phyloP scores from a whole-genome alignment of 2,329 filamentous ascomycete species.

The Neofusicoccum ribis region DNA sequence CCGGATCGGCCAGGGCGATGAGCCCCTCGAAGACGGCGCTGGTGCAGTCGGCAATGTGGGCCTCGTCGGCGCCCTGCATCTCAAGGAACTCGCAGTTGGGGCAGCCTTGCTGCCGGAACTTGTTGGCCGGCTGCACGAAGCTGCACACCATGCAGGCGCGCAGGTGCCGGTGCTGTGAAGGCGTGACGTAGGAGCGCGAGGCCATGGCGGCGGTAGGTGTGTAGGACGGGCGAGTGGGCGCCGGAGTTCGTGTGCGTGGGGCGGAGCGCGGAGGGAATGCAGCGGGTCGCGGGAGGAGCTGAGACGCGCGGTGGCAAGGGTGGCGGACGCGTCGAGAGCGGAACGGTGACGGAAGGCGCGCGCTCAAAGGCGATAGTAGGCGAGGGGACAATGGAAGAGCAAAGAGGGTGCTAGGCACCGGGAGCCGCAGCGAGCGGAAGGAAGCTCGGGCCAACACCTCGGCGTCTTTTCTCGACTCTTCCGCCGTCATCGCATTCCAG shows the following conservation, averaged over 20 bases:
- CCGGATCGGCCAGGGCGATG: conserved; percentile 81
- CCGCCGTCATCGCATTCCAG: conserved; percentile 18
- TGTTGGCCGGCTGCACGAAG: conserved; percentile 79
- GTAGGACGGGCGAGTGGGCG: background rate
- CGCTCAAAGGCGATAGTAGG: background rate
- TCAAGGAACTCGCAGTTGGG: conserved; percentile 97
- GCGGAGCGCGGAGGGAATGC: background rate
- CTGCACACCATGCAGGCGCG: conserved; percentile 99
- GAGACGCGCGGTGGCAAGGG: background rate
- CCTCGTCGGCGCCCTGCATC: conserved; percentile 74
- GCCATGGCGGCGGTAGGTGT: background rate
- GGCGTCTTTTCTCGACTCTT: conserved; percentile 7
- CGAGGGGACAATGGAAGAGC: background rate
- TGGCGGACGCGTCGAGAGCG: background rate
- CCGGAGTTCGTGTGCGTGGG: no score
- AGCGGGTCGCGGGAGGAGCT: background rate
- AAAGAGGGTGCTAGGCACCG: background rate
- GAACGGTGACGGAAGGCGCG: background rate
- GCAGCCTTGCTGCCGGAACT: conserved; percentile 84
- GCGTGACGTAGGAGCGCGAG: conserved; percentile 52
- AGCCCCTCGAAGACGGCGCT: conserved; percentile 94
- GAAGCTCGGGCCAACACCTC: conserved; percentile 10
- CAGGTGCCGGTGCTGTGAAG: conserved; percentile 77
- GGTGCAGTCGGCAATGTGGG: conserved; percentile 81
- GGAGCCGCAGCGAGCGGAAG: background rate